phyloP scores from a whole-genome alignment of 1,284 basidiomycete genomes.

The Boletus nobilissimus region DNA sequence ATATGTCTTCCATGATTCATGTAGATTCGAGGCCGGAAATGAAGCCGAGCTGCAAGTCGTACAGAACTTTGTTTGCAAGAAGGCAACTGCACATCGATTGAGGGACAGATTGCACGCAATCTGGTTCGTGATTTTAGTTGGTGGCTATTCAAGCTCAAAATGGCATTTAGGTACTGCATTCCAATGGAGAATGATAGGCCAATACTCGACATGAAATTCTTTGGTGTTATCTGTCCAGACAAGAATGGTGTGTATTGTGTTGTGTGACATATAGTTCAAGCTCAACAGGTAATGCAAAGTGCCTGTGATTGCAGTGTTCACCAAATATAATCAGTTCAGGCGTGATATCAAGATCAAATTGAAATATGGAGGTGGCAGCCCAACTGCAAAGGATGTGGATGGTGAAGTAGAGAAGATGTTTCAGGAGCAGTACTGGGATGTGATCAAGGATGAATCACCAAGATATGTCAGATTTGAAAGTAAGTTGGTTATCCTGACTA shows the following conservation, averaged over 20 bases:
- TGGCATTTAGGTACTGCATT: conserved; percentile 3
- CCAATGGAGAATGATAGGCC: conserved; percentile 13
- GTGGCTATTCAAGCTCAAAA: background rate
- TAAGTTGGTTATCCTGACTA: background rate
- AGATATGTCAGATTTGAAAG: background rate
- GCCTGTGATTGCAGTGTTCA: conserved; percentile 12
- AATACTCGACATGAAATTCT: background rate
- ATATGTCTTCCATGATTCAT: conserved; percentile 14
- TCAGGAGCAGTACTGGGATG: background rate
- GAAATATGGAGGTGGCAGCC: background rate
- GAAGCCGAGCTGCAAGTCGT: conserved; percentile 1
- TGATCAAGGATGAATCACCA: background rate
- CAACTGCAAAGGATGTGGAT: background rate
- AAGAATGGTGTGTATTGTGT: background rate
- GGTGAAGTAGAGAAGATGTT: background rate
- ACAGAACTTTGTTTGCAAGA: background rate
- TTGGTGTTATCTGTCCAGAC: conserved; percentile 2
- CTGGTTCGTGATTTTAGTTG: background rate
- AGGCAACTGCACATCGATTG: background rate
- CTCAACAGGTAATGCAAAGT: background rate
- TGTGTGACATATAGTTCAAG: too few relatives aligned
- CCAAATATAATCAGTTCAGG: too few relatives aligned
- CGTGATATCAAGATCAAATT: background rate
- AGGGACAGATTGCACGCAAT: conserved; percentile 12
- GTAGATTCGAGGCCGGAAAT: conserved; percentile 7